Evolutionary conservation across 116 monocot species (phyloP).

Genomic region (Papilionanthe hybrid): DNA sequence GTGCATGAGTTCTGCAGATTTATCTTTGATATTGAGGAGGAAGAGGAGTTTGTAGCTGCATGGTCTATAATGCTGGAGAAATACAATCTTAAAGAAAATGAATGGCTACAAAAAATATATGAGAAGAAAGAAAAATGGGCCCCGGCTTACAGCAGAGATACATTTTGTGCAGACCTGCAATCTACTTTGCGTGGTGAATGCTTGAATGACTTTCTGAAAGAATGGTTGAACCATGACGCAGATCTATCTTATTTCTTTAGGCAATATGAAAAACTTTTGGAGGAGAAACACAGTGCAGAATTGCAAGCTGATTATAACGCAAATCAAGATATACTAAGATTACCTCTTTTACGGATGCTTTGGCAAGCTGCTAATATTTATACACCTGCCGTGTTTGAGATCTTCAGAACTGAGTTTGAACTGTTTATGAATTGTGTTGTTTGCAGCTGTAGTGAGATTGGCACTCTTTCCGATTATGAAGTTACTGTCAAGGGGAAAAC

Average conservation of each 20-base stretch:
- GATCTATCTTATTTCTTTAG: constrained; percentile 31
- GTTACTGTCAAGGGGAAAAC: constrained; percentile 39
- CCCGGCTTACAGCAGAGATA: constrained; percentile 27
- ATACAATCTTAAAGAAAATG: constrained; percentile 37
- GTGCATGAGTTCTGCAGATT: constrained; percentile 34
- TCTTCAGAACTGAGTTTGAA: constrained; percentile 42
- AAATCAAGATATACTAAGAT: constrained; percentile 20
- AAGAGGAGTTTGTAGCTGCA: constrained; percentile 34
- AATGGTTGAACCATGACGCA: constrained; percentile 29
- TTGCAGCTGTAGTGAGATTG: constrained; percentile 38
- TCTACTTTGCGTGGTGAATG: constrained; percentile 26
- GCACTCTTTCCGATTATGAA: constrained; percentile 34
- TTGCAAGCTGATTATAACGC: constrained; percentile 44
- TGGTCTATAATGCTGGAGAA: constrained; percentile 42
- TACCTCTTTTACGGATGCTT: constrained; percentile 30
- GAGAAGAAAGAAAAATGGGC: constrained; percentile 45
- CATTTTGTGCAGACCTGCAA: constrained; percentile 39
- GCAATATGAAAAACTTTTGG: constrained; percentile 28
- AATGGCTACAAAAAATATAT: constrained; percentile 37
- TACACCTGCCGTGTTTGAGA: constrained; percentile 36
- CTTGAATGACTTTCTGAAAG: constrained; percentile 19
- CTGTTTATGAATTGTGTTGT: constrained; percentile 31
- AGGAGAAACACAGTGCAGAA: constrained; percentile 30
- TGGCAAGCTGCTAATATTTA: constrained; percentile 44
- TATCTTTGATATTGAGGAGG: constrained; percentile 40